phyloP scores from a whole-genome alignment of 768 basidiomycete genomes.

The Lanmaoa pseudosensibilis region DNA sequence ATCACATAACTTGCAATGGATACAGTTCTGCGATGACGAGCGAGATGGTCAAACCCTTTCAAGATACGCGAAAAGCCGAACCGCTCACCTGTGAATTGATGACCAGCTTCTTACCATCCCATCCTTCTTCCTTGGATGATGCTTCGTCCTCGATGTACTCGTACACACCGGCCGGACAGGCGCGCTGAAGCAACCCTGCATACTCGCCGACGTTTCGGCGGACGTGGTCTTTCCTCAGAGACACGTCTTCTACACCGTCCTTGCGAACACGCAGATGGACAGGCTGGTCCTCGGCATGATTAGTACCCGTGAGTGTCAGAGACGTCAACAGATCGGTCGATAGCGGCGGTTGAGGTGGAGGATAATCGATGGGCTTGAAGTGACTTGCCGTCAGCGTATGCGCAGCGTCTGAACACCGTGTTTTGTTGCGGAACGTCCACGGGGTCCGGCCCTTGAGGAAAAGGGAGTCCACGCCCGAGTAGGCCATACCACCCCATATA shows the following conservation, averaged over 20 bases:
- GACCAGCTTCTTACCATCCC: constrained; percentile 83
- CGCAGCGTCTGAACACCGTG: constrained; percentile 55
- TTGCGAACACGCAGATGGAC: constrained; percentile 76
- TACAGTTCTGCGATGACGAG: constrained; percentile 62
- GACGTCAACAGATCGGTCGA: constrained; percentile 93
- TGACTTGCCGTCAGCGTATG: constrained; percentile 68
- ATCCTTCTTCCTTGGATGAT: constrained; percentile 51
- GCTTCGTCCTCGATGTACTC: constrained; percentile 85
- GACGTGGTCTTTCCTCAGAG: constrained; percentile 64
- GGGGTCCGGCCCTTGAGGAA: constrained; percentile 83
- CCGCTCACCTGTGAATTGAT: constrained; percentile 90
- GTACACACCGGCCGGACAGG: constrained; percentile 95
- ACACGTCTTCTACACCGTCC: constrained; percentile 40
- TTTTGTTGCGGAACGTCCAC: constrained; percentile 84
- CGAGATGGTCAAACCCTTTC: not conserved
- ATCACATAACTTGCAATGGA: constrained; percentile 94
- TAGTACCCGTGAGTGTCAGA: constrained; percentile 87
- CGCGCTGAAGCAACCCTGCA: constrained; percentile 83
- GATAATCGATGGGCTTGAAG: constrained; percentile 80
- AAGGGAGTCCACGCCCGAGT: constrained; percentile 86
- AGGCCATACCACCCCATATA: constrained; percentile 82
- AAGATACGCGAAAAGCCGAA: not conserved
- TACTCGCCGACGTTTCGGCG: constrained; percentile 72
- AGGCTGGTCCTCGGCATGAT: constrained; percentile 96
- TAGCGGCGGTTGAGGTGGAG: constrained; percentile 81